Base-by-base conservation (phyloP, 768 basidiomycete species). In the Boletus huronensis region DNA sequence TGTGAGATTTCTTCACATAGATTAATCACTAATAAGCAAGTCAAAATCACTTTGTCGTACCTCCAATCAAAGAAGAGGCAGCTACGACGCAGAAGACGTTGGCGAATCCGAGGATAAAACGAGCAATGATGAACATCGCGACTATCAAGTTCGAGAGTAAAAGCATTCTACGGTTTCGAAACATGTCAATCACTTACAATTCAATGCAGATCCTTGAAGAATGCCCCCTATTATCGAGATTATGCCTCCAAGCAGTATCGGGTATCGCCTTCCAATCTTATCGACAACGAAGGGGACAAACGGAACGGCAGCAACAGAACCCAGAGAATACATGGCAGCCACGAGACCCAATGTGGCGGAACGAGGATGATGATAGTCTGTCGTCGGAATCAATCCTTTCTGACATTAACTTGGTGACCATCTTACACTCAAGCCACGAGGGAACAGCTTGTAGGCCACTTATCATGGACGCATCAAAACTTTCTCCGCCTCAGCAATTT, bases 381-480 rank as follows among this genome's bases (percentile, higher is more conserved):
- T 4, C 10, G 2, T 47, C n/a, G 25, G 0, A 16, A 44, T 54
- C 16, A 57, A 41, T 5, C 2, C 3, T 10, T 28, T 45, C 25
- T 36, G 3, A 49, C 25, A 16, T 6, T 9, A n/a, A 36, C 17
- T 29, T 39, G 28, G 5, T 19, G 26, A 43, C n/a, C 1, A 7
- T 47, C 76, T 58, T 43, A 84, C 83, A 84, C 5, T 68, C 69
- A 58, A 79, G 73, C 81, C 82, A 85, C 0, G 81, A 78, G 21
- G 76, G 66, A 3, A 84, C 81, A 0, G 82, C 80, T 65, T 85
- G 83, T 39, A 85, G 61, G 35, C 82, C 82, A 60, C 82, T 84
- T 62, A 84, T 73, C 82, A 84, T 84, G 5, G 82, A 81, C 0
- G 83, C 81, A 8, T 65, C 64, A 17, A 63, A 63, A 0, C 63